Conservation (phyloP, 345 rosid genomes). For the Euphorbia lathyris region DNA sequence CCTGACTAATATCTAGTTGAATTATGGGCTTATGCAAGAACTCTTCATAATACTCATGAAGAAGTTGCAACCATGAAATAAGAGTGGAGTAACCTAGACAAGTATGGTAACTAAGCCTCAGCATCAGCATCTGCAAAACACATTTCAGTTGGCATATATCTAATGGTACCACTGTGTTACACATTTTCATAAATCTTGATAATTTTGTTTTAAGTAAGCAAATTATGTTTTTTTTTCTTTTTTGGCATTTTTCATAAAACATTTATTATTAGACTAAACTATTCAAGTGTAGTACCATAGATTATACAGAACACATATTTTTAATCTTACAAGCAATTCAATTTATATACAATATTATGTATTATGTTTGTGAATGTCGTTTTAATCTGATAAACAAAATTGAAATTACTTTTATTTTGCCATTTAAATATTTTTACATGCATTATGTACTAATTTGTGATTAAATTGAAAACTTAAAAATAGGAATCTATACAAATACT, state of each 20-base stretch:
- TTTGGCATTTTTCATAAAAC: too few species aligned
- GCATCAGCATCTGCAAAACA: conserved; percentile 70
- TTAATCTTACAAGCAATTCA: not conserved
- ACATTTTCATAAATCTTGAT: too few species aligned
- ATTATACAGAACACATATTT: too few species aligned
- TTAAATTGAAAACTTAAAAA: not conserved
- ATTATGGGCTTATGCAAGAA: conserved; percentile 40
- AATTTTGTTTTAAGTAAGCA: too few species aligned
- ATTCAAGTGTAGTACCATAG: too few species aligned
- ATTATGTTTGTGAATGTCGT: not conserved
- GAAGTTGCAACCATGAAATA: conserved; percentile 68
- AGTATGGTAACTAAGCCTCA: conserved; percentile 58
- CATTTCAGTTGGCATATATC: not conserved
- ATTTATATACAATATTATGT: too few species aligned
- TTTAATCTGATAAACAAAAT: not conserved
- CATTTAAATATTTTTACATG: not conserved
- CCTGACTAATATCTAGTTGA: conserved; percentile 22
- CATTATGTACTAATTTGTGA: not conserved
- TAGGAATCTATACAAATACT: too few species aligned
- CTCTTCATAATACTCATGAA: conserved; percentile 56
- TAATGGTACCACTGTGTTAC: too few species aligned
- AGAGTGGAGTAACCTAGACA: conserved; percentile 34
- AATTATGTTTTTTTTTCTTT: too few species aligned
- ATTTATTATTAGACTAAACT: too few species aligned
- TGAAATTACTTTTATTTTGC: not conserved